Evolutionary conservation across 306 rosid genomes (phyloP).

Genomic region (Fragaria vesca): DNA sequence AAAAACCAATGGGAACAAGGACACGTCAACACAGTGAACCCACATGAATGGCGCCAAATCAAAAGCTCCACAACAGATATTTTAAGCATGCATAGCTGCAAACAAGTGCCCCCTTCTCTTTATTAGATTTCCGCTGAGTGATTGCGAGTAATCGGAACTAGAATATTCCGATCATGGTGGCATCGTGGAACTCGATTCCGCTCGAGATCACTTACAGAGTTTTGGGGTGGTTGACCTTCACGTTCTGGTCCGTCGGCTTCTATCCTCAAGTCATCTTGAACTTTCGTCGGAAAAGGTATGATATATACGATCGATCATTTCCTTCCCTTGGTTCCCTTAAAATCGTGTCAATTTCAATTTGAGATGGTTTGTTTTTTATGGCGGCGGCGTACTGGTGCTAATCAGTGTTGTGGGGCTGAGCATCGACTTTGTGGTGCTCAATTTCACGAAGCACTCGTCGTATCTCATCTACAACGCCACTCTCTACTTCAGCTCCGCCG

Average conservation of each 20-base stretch:
- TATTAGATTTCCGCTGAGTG: slow-evolving; percentile 7
- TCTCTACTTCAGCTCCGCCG: slow-evolving; percentile 66
- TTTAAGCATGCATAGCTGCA: not conserved
- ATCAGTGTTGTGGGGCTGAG: slow-evolving; percentile 84
- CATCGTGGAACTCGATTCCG: slow-evolving; percentile 73
- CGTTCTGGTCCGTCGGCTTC: slow-evolving; percentile 69
- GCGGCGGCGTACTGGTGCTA: not conserved
- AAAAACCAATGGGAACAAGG: not conserved
- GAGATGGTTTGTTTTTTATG: no score
- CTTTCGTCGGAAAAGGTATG: slow-evolving; percentile 73
- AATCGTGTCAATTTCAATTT: not conserved
- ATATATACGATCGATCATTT: not conserved
- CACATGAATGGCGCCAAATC: not conserved
- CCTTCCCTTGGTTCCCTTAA: not conserved
- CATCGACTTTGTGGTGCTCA: slow-evolving; percentile 76
- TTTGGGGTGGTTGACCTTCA: slow-evolving; percentile 77
- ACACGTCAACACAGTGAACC: not conserved
- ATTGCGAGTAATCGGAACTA: not conserved
- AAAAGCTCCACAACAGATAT: not conserved
- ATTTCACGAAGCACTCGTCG: slow-evolving; percentile 74
- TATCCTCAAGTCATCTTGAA: slow-evolving; percentile 84
- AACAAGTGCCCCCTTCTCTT: not conserved
- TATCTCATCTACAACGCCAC: slow-evolving; percentile 81
- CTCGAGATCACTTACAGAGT: slow-evolving; percentile 60
- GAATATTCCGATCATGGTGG: slow-evolving; percentile 33